These are phyloP conservation scores for Mycena venus DNA, from an alignment of 768 basidiomycete genomes.

Conservation along the genomic window DNA sequence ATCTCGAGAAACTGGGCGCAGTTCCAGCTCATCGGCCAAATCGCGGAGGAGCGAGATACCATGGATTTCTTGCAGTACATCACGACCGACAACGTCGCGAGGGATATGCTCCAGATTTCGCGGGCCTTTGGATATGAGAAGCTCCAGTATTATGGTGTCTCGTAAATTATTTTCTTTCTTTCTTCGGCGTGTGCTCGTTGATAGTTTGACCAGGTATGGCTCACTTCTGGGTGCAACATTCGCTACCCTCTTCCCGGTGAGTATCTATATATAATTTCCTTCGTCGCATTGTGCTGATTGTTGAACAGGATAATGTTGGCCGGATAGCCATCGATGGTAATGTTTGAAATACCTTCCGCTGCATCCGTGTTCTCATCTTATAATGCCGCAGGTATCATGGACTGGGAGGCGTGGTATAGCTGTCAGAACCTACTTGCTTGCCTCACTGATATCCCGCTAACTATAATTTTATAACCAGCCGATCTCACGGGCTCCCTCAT, in stretches of 20 bases:
- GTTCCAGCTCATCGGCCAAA: constrained; percentile 43
- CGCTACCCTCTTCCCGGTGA: constrained; percentile 51
- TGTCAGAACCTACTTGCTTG: constrained; percentile 25
- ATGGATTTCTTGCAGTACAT: constrained; percentile 43
- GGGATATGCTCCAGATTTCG: constrained; percentile 54
- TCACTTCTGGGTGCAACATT: constrained; percentile 46
- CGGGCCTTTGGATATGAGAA: constrained; percentile 49
- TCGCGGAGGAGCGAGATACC: constrained; percentile 49
- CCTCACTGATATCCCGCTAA: background rate
- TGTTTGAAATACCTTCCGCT: background rate
- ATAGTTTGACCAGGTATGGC: constrained; percentile 37
- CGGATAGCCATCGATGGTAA: constrained; percentile 49
- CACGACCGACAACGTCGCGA: constrained; percentile 54
- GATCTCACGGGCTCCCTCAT: constrained; percentile 33
- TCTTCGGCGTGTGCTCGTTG: background rate
- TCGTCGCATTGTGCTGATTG: background rate
- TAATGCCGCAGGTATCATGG: constrained; percentile 13
- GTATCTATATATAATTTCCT: background rate
- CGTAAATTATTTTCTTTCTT: constrained; percentile 30
- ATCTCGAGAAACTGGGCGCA: constrained; percentile 49
- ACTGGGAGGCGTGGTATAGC: constrained; percentile 35
- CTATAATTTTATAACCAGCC: background rate
- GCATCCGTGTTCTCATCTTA: background rate
- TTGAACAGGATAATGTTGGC: constrained; percentile 44
- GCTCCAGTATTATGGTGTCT: constrained; percentile 46